Conservation (phyloP, 2,329 filamentous ascomycete species). For the Chrysosporium queenslandicum region DNA sequence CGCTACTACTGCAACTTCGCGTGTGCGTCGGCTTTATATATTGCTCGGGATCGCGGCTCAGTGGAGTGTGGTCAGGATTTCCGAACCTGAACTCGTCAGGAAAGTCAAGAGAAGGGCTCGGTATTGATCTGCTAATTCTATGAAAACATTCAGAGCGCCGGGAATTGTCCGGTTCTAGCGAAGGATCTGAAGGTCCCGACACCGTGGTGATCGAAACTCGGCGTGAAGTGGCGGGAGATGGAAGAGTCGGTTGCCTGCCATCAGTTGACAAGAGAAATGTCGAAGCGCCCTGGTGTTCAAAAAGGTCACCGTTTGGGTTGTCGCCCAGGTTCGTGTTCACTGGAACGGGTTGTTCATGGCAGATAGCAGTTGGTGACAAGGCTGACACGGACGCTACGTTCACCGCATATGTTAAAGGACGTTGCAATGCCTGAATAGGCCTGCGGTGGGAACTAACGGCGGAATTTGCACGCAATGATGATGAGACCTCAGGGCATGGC, state of each 20-base stretch:
- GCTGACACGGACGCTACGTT: background rate
- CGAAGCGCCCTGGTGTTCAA: background rate
- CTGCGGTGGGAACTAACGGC: background rate
- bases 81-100: constrained; percentile 12
- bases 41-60: background rate
- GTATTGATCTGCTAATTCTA: constrained; percentile 11
- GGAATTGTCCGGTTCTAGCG: background rate
- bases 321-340: background rate
- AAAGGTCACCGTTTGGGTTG: background rate
- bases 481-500: background rate
- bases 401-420: background rate
- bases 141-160: background rate
- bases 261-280: background rate
- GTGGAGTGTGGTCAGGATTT: background rate
- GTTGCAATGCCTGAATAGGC: background rate
- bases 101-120: constrained; percentile 11
- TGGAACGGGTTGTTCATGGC: background rate
- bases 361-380: background rate
- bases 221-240: background rate
- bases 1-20: constrained; percentile 22
- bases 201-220: background rate
- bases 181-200: background rate
- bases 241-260: background rate
- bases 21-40: constrained; percentile 1
- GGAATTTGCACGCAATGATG: background rate